phyloP scores from a whole-genome alignment of 306 rosid species.

The Casuarina cunninghamiana region DNA sequence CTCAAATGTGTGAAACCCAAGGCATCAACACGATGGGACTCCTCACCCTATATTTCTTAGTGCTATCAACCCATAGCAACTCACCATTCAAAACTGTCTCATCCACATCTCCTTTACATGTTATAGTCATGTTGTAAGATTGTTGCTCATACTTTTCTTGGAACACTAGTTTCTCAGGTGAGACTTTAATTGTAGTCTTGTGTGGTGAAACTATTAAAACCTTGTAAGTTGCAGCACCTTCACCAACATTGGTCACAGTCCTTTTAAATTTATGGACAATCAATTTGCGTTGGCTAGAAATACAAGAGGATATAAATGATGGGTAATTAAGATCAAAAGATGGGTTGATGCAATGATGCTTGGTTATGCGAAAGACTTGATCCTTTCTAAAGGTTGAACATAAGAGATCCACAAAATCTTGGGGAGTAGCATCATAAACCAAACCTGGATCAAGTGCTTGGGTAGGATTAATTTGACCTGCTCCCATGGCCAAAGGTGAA shows the following conservation, averaged over 20 bases:
- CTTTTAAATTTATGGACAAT: neutral
- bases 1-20: too few species aligned
- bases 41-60: neutral
- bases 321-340: neutral
- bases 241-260: neutral
- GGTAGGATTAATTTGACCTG: neutral
- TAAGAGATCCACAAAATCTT: slow-evolving; percentile 2
- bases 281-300: neutral
- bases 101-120: neutral
- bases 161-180: neutral
- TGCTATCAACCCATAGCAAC: neutral
- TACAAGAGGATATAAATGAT: neutral
- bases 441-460: slow-evolving; percentile 3
- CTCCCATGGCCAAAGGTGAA: neutral
- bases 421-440: neutral
- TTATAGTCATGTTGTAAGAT: neutral
- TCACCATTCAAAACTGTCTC: neutral
- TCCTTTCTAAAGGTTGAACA: neutral
- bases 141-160: neutral
- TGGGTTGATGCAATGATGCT: neutral
- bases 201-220: neutral
- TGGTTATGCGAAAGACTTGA: neutral
- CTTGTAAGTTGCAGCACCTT: neutral
- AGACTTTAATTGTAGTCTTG: neutral
- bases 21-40: neutral